Evolutionary conservation across 352 stramenopile genomes (phyloP), one percentile per base, ranked within the genome.

Genomic region (Phytophthora ramorum): DNA sequence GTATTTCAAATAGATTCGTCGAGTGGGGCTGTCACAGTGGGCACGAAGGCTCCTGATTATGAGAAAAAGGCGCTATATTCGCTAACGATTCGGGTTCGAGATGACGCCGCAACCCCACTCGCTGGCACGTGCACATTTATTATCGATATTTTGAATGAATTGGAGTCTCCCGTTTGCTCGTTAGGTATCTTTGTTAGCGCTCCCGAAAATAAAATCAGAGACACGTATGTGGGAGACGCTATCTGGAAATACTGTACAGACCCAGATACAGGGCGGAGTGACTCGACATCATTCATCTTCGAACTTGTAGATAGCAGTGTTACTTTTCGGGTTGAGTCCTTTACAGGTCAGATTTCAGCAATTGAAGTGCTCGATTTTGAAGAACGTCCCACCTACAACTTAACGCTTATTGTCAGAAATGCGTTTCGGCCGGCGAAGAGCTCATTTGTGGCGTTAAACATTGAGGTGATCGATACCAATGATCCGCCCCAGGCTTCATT

Each of bases 1-100:
- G 71, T 82, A 45, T 87, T 90, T 50, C 57, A 71, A 8, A 76
- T 90, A 9, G 81, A 88, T 50, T 59, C 58, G 14, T 70, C 75
- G 1, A 87, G 58, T 40, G 81, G 81, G 7, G 49, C 64, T 0
- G 34, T 90, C n/a, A 78, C 62, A 0, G 61, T 75, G 3, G 78
- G 78, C 2, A 75, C 67, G 10, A 83, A 73, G 26, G 62, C 60
- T 20, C 81, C 78, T 0, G 78, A 90, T 51, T 90, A 66, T 32
- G 81, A 90, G 61, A 69, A 58, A 13, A 69, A 65, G 4, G 70
- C 56, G 4, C 28, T 46, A 14, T 82, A 81, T 44, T 82, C 24
- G 4, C 57, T 90, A 7, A 60, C 59, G 4, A 67, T 88, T 54
- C 57, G 73, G 41, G 75, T 88, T 17, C 70, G 75, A 58, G 81